Percentiles rank a stretch among this genome's conserved stretches.
These are phyloP conservation scores for Alternaria novae-zelandiae DNA, from an alignment of 2,329 filamentous ascomycete genomes.

Conservation along the genomic window DNA sequence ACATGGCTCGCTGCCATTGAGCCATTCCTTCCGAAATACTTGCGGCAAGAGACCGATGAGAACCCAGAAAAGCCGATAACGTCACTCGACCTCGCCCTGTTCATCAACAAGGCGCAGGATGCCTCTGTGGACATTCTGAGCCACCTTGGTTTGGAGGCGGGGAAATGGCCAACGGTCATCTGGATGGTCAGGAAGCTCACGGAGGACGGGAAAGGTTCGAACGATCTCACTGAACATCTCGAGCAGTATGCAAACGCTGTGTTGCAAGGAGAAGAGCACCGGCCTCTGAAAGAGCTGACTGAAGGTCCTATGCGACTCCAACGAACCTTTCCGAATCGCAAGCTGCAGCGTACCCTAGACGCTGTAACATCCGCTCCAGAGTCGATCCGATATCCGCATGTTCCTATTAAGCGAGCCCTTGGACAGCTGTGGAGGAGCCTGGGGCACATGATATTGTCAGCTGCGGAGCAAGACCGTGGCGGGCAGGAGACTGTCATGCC, in stretches of 20 bases:
- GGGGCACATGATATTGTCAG: conserved; percentile 53
- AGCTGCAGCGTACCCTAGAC: conserved; percentile 29
- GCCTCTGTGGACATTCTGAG: conserved; percentile 49
- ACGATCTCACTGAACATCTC: conserved; percentile 12
- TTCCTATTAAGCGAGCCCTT: conserved; percentile 44
- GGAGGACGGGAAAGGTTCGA: conserved; percentile 36
- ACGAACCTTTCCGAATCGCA: conserved; percentile 18
- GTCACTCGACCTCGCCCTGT: conserved; percentile 32
- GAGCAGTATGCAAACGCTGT: conserved; percentile 24
- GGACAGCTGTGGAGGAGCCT: conserved; percentile 56
- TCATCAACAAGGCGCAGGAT: conserved; percentile 36
- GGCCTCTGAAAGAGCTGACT: conserved; percentile 33
- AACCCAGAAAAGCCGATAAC: conserved; percentile 25
- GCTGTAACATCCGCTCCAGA: conserved; percentile 34
- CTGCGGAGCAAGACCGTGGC: conserved; percentile 28
- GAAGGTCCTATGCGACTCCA: conserved; percentile 28
- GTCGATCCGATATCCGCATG: conserved; percentile 25
- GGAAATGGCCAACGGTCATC: conserved; percentile 52
- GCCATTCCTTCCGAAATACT: conserved; percentile 43
- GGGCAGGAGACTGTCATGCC: conserved; percentile 45
- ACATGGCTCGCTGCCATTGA: conserved; percentile 47
- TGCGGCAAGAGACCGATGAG: conserved; percentile 27
- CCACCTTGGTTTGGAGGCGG: conserved; percentile 48
- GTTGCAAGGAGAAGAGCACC: conserved; percentile 20
- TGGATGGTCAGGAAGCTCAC: conserved; percentile 55